A percentile compares a stretch with the other conserved stretches of the same genome.
Conservation (phyloP, 1,284 basidiomycete genomes). For the Microbotryomycetes sp. region DNA sequence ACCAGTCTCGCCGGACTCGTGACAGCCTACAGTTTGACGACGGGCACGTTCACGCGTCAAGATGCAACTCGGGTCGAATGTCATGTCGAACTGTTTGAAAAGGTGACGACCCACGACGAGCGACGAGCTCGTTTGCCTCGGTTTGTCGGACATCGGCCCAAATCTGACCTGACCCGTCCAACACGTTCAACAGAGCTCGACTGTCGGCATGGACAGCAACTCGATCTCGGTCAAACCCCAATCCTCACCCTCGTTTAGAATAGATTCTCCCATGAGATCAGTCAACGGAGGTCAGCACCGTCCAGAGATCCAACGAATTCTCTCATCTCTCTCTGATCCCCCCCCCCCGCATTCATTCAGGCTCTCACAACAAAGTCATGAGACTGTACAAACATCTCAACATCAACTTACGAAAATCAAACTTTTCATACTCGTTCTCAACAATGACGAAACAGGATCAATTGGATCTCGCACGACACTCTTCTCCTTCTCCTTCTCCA, state of each 20-base stretch:
- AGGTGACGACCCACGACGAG: constrained; percentile 45
- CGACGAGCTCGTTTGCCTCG: background rate
- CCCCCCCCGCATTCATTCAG: constrained; percentile 44
- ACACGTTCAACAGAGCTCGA: constrained; percentile 16
- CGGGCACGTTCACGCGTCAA: constrained; percentile 32
- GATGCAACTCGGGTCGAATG: constrained; percentile 46
- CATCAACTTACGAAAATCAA: constrained; percentile 50
- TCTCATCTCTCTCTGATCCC: no score
- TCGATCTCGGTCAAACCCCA: constrained; percentile 17
- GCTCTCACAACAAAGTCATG: constrained; percentile 64
- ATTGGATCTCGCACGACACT: constrained; percentile 14
- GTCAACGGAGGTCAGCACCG: constrained; percentile 60
- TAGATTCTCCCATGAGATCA: constrained; percentile 71
- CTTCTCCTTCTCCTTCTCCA: background rate
- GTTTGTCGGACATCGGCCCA: no score
- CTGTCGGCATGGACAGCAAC: constrained; percentile 27
- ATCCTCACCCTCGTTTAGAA: constrained; percentile 40
- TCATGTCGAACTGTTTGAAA: constrained; percentile 66
- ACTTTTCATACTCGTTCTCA: constrained; percentile 67
- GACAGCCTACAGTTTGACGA: constrained; percentile 55
- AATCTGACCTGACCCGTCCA: no score
- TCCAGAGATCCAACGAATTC: background rate
- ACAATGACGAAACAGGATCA: constrained; percentile 36
- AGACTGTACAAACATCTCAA: constrained; percentile 56
- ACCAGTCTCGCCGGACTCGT: constrained; percentile 62